Evolutionary conservation across 306 rosid species (phyloP).

Genomic region (Corylus heterophylla): DNA sequence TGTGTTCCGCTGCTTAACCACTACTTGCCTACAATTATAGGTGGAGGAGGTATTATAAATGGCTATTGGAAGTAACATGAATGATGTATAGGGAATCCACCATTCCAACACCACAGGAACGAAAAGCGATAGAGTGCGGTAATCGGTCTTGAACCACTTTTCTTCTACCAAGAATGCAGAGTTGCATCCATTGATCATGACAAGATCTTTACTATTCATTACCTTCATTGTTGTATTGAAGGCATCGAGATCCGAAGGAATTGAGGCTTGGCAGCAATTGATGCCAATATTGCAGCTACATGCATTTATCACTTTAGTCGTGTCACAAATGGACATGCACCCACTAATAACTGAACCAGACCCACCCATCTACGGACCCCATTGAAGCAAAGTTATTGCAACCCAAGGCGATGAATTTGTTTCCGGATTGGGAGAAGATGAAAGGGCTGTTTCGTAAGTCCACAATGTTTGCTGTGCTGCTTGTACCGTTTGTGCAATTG

Average conservation of each 20-base stretch:
- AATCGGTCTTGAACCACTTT: background rate
- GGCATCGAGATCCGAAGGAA: background rate
- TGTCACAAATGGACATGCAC: background rate
- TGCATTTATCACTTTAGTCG: background rate
- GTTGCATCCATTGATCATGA: background rate
- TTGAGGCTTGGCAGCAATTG: background rate
- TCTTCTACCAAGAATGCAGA: background rate
- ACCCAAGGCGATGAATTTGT: slow-evolving; percentile 11
- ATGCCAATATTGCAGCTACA: background rate
- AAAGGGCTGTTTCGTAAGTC: slow-evolving; percentile 1
- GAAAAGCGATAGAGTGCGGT: too few relatives aligned
- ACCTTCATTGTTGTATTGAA: background rate
- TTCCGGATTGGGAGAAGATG: background rate
- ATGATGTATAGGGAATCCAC: background rate
- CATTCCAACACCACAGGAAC: background rate
- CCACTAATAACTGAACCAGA: background rate
- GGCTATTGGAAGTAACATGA: too few relatives aligned
- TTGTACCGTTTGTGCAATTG: background rate
- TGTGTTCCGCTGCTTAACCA: background rate
- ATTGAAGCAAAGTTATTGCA: slow-evolving; percentile 5
- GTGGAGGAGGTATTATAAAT: too few relatives aligned
- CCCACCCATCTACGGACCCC: background rate
- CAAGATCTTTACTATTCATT: too few relatives aligned
- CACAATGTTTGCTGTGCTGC: background rate
- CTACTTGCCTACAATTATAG: too few relatives aligned